Conservation (phyloP, 169 alveolate genomes). For the Cyclospora cayetanensis region DNA sequence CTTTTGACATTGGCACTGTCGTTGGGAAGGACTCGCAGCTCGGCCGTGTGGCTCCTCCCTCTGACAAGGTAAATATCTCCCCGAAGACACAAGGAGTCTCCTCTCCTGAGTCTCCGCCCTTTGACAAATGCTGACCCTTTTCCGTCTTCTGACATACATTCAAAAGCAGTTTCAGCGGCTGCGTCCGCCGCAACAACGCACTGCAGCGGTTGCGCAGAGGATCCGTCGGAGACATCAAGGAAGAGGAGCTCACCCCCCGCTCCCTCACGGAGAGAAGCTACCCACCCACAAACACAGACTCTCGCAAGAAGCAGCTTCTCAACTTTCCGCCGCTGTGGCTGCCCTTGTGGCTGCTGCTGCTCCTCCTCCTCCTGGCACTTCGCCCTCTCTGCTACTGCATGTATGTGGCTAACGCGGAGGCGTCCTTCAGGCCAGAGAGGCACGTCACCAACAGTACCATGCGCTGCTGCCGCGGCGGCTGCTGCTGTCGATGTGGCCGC, state of each 20-base stretch:
- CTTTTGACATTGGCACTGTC: background rate
- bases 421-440: background rate
- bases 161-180: background rate
- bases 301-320: background rate
- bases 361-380: background rate
- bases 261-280: background rate
- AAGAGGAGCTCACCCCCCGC: background rate
- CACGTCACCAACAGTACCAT: background rate
- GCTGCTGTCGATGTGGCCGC: background rate
- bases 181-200: background rate
- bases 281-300: background rate
- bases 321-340: background rate
- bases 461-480: background rate
- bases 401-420: background rate
- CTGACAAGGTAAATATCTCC: background rate
- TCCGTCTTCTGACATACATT: too few relatives aligned
- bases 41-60: background rate
- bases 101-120: slow-evolving; percentile 14
- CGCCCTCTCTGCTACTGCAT: background rate
- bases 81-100: background rate
- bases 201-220: background rate
- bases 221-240: background rate
- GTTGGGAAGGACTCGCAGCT: background rate
- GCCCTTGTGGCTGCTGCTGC: slow-evolving; percentile 8
- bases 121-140: background rate